Evolutionary conservation across 2,329 filamentous ascomycete species (phyloP), one percentile per base, ranked within the genome.

Genomic region (Nemania abortiva): DNA sequence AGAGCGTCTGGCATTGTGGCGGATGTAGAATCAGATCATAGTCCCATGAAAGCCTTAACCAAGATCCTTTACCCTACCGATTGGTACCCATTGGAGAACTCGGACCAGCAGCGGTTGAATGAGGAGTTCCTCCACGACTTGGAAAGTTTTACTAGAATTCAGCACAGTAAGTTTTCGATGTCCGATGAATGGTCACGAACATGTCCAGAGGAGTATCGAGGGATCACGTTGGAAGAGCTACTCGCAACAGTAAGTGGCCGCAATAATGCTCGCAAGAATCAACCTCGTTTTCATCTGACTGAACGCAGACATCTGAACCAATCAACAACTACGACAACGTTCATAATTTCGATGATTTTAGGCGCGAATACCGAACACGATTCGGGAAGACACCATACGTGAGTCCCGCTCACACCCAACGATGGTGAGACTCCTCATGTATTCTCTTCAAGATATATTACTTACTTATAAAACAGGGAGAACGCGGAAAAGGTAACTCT

Each of bases 11-110:
- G 42, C 18, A 18, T 34, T 9, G 9, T 34, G 9, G 31, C 31
- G 9, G 31, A 34, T 34, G 31, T 34, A 9, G 9, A 34, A 34
- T 34, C 31, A n/a, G 42, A n/a, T 47, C 13, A n/a, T 18, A 47
- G 15, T n/a, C 5, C n/a, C 42, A 18, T 3, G n/a, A 47, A n/a
- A 2, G 6, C 42, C n/a, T 2, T 20, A 1, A 56, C 53, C 53
- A 22, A 58, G 22, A 58, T 58, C 11, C 55, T 58, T 3, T 58
- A 58, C 22, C 55, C 55, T 22, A 45, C 10, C 15, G 55, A 58
- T 29, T 58, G 22, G 37, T 47, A 27, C 13, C 55, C 55, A 13
- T 29, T 27, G 10, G 11, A 45, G 5, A n/a, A 29, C 20, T 2
- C 4, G 6, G 37, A 58, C 10, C 55, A 58, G 55, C 55, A 58